These are phyloP conservation scores for Hippophae rhamnoides DNA, from an alignment of 306 rosid species.

Conservation along the genomic window DNA sequence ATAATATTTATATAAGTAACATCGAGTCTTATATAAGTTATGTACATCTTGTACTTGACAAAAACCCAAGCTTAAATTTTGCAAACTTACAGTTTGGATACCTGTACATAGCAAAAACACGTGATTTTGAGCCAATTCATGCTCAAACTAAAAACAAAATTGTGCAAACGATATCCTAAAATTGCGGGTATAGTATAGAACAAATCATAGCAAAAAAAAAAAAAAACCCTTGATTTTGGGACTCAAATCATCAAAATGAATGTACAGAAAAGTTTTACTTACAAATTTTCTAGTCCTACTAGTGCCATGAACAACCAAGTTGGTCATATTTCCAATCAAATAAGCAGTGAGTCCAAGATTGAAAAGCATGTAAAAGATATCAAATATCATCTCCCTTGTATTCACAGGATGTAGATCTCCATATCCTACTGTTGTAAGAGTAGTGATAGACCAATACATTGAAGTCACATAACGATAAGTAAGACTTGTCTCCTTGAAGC, in stretches of 20 bases:
- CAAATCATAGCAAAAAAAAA: not conserved
- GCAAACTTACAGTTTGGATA: no score
- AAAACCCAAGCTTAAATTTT: no score
- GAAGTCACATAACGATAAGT: slow-evolving; percentile 72
- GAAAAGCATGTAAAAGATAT: slow-evolving; percentile 79
- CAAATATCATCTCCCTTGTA: slow-evolving; percentile 75
- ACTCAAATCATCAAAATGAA: not conserved
- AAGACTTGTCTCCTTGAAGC: slow-evolving; percentile 42
- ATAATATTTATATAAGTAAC: no score
- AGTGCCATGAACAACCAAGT: slow-evolving; percentile 88
- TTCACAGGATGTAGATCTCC: slow-evolving; percentile 95
- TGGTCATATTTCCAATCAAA: slow-evolving; percentile 96
- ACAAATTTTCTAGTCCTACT: slow-evolving; percentile 83
- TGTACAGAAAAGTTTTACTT: slow-evolving; percentile 23
- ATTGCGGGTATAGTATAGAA: not conserved
- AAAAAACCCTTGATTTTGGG: no score
- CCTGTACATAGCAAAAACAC: no score
- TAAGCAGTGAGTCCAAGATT: slow-evolving; percentile 85
- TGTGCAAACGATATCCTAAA: no score
- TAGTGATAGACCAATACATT: slow-evolving; percentile 87
- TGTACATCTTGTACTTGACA: no score
- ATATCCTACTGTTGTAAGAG: slow-evolving; percentile 83
- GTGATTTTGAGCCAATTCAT: no score
- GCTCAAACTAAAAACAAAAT: no score
- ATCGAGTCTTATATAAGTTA: no score